Evolutionary conservation across 2,329 filamentous ascomycete species (phyloP), one percentile per base, ranked within the genome.

Genomic region (Hymenoscyphus fructigenus): DNA sequence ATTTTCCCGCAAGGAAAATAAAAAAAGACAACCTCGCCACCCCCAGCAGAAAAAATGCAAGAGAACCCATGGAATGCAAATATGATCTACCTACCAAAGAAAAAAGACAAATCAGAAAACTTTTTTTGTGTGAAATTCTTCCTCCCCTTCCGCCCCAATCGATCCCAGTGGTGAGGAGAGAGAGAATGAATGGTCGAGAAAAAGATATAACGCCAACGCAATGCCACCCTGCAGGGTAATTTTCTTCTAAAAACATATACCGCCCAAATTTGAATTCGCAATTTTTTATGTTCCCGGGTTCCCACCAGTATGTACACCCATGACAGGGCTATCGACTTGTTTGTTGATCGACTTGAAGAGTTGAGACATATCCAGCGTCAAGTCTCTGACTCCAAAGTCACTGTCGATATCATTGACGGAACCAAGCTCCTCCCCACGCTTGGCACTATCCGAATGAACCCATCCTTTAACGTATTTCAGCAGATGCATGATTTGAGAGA

Each of bases 351-450:
- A 88, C 72, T 83, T 86, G 76, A 92, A 91, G 60, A 92, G 80
- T 71, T 87, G 82, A 73, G 86, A 86, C 88, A 91, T 90, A 76
- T 91, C 85, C 66, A 91, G 80, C 7, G 86, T 90, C 70, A 90
- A 80, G 74, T 89, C 84, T 68, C 81, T 80, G 50, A 85, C 79
- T 6, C 86, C 88, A 73, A 88, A 91, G 65, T 85, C 82, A 68
- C 88, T 85, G 73, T 90, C 86, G 67, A 91, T 89, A 63, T 88
- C 85, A 68, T 84, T 86, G 32, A 91, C 83, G 36, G 87, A 89
- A 68, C 89, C 89, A 64, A 89, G 78, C 69, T 90, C 87, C 71
- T 90, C 86, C 28, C 88, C 89, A 69, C 87, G 83, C 57, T 84
- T 82, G 47, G 83, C 83, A n/a, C 85, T 86, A 71, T 91, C 88